Evolutionary conservation across 345 rosid species (phyloP), one percentile per base, ranked within the genome.

Genomic region (Lumnitzera littorea): DNA sequence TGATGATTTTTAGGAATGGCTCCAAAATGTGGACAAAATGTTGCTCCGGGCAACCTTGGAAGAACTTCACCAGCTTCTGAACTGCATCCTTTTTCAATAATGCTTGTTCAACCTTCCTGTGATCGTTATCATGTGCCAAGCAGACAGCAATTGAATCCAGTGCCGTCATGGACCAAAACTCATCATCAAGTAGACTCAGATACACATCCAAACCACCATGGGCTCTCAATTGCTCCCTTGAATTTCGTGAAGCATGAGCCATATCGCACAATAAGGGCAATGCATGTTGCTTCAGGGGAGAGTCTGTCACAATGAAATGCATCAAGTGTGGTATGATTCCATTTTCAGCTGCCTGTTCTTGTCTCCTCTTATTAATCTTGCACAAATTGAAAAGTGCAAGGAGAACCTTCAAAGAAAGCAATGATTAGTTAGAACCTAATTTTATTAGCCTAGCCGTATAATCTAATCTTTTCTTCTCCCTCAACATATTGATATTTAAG

Each of bases 161-260:
- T 48, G 99, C 99, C 27, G 85, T 88, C 62, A 83, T 95, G 9
- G 94, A 95, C 99, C 99, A 95, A 43, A 67, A 53, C 57, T 82
- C 86, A 58, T 95, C 92, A 63, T 90, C 94, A 46, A 95, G 96
- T 61, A 95, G 82, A 65, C 97, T 88, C 73, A 95, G 59, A 66
- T 86, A 95, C 62, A 91, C 92, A 75, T 95, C 97, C 68, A 95
- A 77, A 53, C 97, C 97, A 15, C 95, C 99, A 67, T 95, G 97
- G 41, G 92, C 99, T 70, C 97, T 83, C 68, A 95, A 69, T 71
- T 91, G 99, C 73, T 95, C 99, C 75, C 99, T 84, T 51, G 99
- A 88, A 69, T 88, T 91, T 55, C 91, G 96, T 12, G 99, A 95
- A 12, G 99, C 99, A 72, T 91, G 99, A 53, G 99, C 99, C 99